Conservation (phyloP, 1,284 basidiomycete species). For the Ceratobasidium papillatum region DNA sequence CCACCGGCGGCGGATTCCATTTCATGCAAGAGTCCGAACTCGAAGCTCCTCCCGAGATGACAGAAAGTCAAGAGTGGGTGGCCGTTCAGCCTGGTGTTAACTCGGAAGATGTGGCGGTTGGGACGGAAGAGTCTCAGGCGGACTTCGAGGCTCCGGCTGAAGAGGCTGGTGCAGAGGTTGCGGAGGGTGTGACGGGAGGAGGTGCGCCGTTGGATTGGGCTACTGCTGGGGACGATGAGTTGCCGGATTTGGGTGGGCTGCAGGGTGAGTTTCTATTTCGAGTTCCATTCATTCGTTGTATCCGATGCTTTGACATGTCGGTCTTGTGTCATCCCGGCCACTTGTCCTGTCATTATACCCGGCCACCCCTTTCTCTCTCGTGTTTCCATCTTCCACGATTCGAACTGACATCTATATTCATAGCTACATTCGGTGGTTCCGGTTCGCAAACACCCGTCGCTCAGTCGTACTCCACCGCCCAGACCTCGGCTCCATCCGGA, state of each 20-base stretch:
- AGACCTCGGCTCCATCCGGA: background rate
- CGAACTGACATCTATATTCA: background rate
- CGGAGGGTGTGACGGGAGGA: conserved; percentile 4
- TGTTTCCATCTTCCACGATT: background rate
- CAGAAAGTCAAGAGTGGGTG: conserved; percentile 33
- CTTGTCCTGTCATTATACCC: background rate
- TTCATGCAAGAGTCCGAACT: conserved; percentile 43
- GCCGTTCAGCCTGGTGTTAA: conserved; percentile 50
- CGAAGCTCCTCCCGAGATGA: conserved; percentile 49
- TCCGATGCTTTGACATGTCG: too few species aligned
- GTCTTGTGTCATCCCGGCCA: too few species aligned
- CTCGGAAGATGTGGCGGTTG: conserved; percentile 51
- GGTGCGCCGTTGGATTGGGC: conserved; percentile 32
- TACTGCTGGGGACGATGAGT: conserved; percentile 17
- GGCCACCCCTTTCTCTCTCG: background rate
- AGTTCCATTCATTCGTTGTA: background rate
- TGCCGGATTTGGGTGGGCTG: conserved; percentile 27
- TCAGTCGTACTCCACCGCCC: background rate
- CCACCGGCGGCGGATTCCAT: conserved; percentile 19
- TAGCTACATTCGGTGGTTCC: conserved; percentile 30
- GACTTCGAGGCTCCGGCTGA: conserved; percentile 42
- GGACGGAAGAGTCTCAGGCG: conserved; percentile 46
- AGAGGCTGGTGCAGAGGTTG: background rate
- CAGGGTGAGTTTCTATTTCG: background rate
- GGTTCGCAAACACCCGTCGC: conserved; percentile 17